phyloP scores from a whole-genome alignment of 192 early-diverging fungal species.

The Anaeromyces robustus region DNA sequence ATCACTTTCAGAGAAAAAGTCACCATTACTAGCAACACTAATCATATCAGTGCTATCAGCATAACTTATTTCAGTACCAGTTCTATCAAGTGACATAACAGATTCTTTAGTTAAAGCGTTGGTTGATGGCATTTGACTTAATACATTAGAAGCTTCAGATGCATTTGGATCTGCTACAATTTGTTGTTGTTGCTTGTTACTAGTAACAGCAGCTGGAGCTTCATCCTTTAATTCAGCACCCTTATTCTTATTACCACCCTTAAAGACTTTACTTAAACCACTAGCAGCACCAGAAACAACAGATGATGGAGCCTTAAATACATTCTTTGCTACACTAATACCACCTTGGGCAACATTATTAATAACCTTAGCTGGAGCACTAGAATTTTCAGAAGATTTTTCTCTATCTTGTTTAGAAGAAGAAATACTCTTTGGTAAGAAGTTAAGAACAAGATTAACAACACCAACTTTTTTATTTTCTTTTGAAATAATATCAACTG shows the following conservation, averaged over 20 bases:
- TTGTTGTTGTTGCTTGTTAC: background rate
- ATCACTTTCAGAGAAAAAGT: slow-evolving; percentile 22
- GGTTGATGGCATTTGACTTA: too few species aligned
- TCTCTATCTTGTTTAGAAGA: background rate
- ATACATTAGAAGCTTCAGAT: background rate
- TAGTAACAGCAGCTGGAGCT: background rate
- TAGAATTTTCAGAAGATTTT: background rate
- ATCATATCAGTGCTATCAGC: slow-evolving; percentile 14
- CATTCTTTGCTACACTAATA: background rate
- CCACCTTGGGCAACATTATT: background rate
- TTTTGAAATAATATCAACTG: too few species aligned
- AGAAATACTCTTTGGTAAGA: background rate
- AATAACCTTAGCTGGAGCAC: background rate
- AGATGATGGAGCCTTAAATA: background rate
- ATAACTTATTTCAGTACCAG: background rate
- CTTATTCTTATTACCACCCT: background rate
- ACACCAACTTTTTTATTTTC: too few species aligned
- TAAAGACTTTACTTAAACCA: background rate
- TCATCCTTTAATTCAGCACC: background rate
- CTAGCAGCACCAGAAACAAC: background rate
- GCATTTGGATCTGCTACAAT: background rate
- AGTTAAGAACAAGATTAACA: background rate
- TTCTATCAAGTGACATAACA: background rate
- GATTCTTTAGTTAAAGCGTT: background rate
- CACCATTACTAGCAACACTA: slow-evolving; percentile 17